phyloP scores from a whole-genome alignment of 768 basidiomycete species.

The Crepidotus variabilis region DNA sequence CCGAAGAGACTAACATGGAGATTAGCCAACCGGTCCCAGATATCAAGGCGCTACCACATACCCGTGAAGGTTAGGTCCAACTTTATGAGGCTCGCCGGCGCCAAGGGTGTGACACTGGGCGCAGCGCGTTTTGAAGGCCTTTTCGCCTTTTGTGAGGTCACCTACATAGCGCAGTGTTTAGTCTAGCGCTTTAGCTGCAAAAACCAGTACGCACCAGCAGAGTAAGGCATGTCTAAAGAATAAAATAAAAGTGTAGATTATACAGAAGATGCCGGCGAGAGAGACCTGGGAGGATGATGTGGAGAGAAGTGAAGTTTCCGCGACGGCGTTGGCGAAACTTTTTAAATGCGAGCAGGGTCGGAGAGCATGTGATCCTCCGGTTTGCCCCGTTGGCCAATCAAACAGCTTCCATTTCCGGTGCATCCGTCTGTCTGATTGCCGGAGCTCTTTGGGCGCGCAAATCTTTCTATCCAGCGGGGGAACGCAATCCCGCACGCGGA shows the following conservation, averaged over 20 bases:
- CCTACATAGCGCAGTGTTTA: constrained; percentile 34
- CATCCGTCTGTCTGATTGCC: too few species aligned
- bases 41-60: constrained; percentile 32
- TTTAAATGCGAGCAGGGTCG: neutral
- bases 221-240: constrained; percentile 32
- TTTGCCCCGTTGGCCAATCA: too few species aligned
- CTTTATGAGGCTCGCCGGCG: constrained; percentile 76
- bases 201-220: constrained; percentile 30
- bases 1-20: constrained; percentile 60
- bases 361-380: too few species aligned
- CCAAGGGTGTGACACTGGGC: constrained; percentile 91
- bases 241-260: constrained; percentile 16
- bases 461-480: too few species aligned
- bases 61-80: constrained; percentile 96
- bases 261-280: constrained; percentile 1
- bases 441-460: too few species aligned
- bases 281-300: neutral
- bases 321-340: constrained; percentile 1
- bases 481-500: too few species aligned
- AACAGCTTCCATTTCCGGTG: too few species aligned
- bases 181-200: neutral
- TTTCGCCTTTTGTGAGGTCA: constrained; percentile 87
- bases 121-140: constrained; percentile 95
- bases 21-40: neutral
- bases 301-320: neutral